phyloP scores from a whole-genome alignment of 768 basidiomycete species.

The Rhodotorula graminis region DNA sequence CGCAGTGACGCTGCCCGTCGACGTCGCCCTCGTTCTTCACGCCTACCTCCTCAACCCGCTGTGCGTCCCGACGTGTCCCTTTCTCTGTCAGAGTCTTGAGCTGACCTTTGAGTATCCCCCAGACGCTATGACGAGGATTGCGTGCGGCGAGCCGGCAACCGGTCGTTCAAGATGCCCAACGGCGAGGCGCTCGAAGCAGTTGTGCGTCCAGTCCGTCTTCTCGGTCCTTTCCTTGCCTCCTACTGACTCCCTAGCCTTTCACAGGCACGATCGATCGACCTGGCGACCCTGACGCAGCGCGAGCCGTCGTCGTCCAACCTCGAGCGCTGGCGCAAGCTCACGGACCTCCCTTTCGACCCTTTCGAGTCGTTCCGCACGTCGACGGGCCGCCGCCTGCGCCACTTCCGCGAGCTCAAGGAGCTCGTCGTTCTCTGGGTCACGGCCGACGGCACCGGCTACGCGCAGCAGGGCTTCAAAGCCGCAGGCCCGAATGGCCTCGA shows the following conservation, averaged over 20 bases:
- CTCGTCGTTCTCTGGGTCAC: constrained; percentile 30
- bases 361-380: not conserved
- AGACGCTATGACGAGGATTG: constrained; percentile 6
- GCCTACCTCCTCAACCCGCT: constrained; percentile 36
- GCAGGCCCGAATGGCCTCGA: not conserved
- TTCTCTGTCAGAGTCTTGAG: not conserved
- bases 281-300: not conserved
- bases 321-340: not conserved
- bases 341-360: not conserved
- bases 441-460: constrained; percentile 28
- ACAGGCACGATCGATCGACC: not conserved
- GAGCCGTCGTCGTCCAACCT: too few species aligned
- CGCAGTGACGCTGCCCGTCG: constrained; percentile 33
- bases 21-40: constrained; percentile 39
- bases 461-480: constrained; percentile 32
- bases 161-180: not conserved
- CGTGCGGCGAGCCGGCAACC: not conserved
- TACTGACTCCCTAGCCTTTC: too few species aligned
- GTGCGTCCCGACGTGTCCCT: not conserved
- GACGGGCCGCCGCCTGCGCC: not conserved
- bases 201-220: not conserved
- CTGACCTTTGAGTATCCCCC: not conserved
- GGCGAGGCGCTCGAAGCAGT: not conserved
- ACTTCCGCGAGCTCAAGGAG: not conserved
- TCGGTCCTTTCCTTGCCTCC: too few species aligned